Conservation (phyloP, 192 early-diverging fungal genomes). For the Powellomyces hirtus region DNA sequence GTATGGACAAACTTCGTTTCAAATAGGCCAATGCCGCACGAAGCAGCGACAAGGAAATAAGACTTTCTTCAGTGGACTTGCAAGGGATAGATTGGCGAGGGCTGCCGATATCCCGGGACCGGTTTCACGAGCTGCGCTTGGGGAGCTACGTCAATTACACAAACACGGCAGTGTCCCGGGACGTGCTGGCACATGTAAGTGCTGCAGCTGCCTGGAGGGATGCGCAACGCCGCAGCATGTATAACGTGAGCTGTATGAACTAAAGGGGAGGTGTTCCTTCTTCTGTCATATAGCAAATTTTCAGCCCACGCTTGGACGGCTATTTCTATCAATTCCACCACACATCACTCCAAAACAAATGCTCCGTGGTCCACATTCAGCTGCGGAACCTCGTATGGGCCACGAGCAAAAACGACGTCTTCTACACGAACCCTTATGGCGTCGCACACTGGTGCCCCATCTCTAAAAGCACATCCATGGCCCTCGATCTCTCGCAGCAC, state of each 20-base stretch:
- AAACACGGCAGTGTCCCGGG: slow-evolving; percentile 31
- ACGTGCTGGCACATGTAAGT: slow-evolving; percentile 19
- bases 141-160: slow-evolving; percentile 44
- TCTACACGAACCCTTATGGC: slow-evolving; percentile 36
- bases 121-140: slow-evolving; percentile 43
- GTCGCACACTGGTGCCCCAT: slow-evolving; percentile 33
- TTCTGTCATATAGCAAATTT: slow-evolving; percentile 19
- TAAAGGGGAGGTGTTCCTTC: not conserved
- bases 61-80: slow-evolving; percentile 38
- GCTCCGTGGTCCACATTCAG: slow-evolving; percentile 60
- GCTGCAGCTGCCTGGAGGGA: not conserved
- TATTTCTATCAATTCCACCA: slow-evolving; percentile 48
- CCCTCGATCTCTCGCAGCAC: slow-evolving; percentile 12
- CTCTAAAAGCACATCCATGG: not conserved
- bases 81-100: slow-evolving; percentile 60
- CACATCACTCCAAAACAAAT: slow-evolving; percentile 44
- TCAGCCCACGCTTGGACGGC: slow-evolving; percentile 24
- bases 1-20: not conserved
- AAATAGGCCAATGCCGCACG: no score
- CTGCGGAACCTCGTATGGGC: slow-evolving; percentile 62
- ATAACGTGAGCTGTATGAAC: not conserved
- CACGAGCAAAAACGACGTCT: slow-evolving; percentile 58
- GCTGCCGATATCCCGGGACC: slow-evolving; percentile 37
- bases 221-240: not conserved
- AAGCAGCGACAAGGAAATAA: not conserved